phyloP scores from a whole-genome alignment of 1,139 yeast genomes.

The Hanseniaspora uvarum region DNA sequence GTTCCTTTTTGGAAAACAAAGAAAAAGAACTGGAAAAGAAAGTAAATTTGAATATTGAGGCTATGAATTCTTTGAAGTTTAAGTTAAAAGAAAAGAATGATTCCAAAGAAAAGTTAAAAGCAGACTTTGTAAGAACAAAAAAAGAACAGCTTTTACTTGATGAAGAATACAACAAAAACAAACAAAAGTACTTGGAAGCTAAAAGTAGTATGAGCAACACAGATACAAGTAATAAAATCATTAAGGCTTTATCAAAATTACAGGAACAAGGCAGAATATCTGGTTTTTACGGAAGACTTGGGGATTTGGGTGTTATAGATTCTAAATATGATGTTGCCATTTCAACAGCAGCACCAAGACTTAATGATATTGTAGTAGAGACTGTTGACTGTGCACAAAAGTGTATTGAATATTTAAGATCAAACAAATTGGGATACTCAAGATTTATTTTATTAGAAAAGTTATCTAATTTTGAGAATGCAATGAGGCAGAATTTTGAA shows the following conservation, averaged over 20 bases:
- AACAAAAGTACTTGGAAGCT: constrained; percentile 62
- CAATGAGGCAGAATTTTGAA: constrained; percentile 43
- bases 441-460: constrained; percentile 74
- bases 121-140: constrained; percentile 35
- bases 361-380: constrained; percentile 90
- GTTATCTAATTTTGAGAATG: constrained; percentile 51
- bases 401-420: constrained; percentile 78
- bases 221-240: constrained; percentile 64
- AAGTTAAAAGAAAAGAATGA: constrained; percentile 43
- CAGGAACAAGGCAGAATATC: constrained; percentile 72
- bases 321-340: constrained; percentile 83
- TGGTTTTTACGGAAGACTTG: constrained; percentile 84
- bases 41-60: constrained; percentile 40
- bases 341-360: constrained; percentile 86
- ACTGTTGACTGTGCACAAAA: constrained; percentile 87
- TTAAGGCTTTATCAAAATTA: constrained; percentile 56
- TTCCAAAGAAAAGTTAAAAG: constrained; percentile 51
- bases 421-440: constrained; percentile 80
- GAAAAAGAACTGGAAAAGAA: constrained; percentile 39
- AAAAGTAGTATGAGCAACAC: constrained; percentile 44
- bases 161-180: constrained; percentile 29
- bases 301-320: constrained; percentile 82
- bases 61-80: constrained; percentile 33
- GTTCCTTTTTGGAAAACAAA: constrained; percentile 38
- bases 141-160: constrained; percentile 29